Percentiles rank a stretch among this genome's conserved stretches.
Conservation (phyloP, 164 flowering plant species). For the Macadamia integrifolia region DNA sequence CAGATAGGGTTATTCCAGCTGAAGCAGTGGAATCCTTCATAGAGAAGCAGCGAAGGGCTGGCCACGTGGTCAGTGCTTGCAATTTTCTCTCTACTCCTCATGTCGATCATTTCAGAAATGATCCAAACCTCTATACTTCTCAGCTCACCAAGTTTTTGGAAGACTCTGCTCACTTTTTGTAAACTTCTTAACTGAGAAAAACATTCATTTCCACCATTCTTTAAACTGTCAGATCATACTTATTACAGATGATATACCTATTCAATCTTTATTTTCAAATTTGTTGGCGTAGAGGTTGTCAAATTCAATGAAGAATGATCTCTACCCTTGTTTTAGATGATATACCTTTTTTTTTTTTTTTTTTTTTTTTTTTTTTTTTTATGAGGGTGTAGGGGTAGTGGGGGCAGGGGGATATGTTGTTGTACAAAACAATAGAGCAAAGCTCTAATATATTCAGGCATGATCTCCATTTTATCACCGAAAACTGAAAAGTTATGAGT, state of each 20-base stretch:
- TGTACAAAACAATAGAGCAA: background rate
- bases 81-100: conserved; percentile 87
- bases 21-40: conserved; percentile 76
- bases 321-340: background rate
- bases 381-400: too few species aligned
- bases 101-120: conserved; percentile 89
- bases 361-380: too few species aligned
- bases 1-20: conserved; percentile 87
- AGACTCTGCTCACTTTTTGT: conserved; percentile 59
- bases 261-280: background rate
- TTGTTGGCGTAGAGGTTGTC: conserved; percentile 10
- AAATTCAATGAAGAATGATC: background rate
- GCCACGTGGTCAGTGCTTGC: conserved; percentile 85
- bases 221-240: background rate
- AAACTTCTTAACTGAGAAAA: conserved; percentile 19
- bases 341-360: background rate
- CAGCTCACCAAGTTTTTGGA: conserved; percentile 80
- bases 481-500: background rate
- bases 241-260: background rate
- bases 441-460: background rate
- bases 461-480: background rate
- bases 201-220: background rate
- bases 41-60: conserved; percentile 62
- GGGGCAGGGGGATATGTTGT: background rate
- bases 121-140: conserved; percentile 64